phyloP scores from a whole-genome alignment of 257 asterid genomes.

The Solanum clarkiae region DNA sequence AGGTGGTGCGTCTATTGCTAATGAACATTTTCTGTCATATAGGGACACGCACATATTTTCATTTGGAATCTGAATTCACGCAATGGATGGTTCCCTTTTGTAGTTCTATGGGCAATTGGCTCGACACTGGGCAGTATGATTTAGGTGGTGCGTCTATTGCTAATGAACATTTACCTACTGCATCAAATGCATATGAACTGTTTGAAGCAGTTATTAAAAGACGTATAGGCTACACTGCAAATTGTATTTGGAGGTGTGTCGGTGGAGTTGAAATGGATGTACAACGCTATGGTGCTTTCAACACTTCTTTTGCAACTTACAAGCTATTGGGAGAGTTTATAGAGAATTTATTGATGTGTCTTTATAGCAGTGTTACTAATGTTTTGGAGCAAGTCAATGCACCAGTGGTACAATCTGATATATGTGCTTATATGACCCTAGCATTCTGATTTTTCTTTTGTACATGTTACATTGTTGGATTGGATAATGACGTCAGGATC shows the following conservation, averaged over 20 bases:
- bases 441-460: background rate
- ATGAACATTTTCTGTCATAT: no score
- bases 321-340: background rate
- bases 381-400: background rate
- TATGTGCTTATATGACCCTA: background rate
- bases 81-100: no score
- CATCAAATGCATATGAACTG: background rate
- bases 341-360: background rate
- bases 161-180: background rate
- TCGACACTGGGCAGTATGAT: background rate
- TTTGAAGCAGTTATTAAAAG: background rate
- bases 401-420: background rate
- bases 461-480: background rate
- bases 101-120: background rate
- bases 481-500: background rate
- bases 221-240: background rate
- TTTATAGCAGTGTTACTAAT: background rate
- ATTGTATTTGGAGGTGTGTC: background rate
- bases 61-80: no score
- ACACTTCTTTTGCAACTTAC: background rate
- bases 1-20: no score
- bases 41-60: no score
- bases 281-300: background rate
- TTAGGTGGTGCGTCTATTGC: background rate
- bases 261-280: background rate